Percentiles rank a stretch among this genome's conserved stretches.
These are phyloP conservation scores for Gleditsia sinensis DNA, from an alignment of 306 rosid genomes.

Conservation along the genomic window DNA sequence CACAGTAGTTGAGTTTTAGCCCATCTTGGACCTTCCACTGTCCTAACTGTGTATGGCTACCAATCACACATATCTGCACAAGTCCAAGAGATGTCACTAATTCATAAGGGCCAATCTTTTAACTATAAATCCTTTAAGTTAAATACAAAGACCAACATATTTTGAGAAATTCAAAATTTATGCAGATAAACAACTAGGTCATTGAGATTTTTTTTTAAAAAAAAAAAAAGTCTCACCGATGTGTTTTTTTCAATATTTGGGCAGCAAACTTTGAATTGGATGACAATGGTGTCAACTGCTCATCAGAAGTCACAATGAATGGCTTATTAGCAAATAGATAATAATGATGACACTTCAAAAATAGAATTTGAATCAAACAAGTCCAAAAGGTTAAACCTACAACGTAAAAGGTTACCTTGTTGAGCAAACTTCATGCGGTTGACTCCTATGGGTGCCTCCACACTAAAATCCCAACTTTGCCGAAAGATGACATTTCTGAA, in stretches of 20 bases:
- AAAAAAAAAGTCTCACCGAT: constrained; percentile 54
- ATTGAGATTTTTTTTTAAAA: neutral
- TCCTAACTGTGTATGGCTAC: constrained; percentile 75
- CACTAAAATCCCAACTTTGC: constrained; percentile 46
- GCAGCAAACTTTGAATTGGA: constrained; percentile 81
- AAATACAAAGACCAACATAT: constrained; percentile 17
- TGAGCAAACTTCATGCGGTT: constrained; percentile 45
- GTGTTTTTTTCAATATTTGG: constrained; percentile 75
- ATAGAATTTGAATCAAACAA: constrained; percentile 6
- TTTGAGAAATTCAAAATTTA: constrained; percentile 13
- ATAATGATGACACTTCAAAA: constrained; percentile 29
- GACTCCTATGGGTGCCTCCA: constrained; percentile 49
- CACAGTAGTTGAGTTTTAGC: constrained; percentile 73
- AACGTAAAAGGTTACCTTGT: constrained; percentile 54
- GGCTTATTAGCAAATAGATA: constrained; percentile 29
- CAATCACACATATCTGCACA: constrained; percentile 73
- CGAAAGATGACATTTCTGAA: constrained; percentile 77
- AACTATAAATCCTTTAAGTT: constrained; percentile 12
- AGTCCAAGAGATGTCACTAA: constrained; percentile 27
- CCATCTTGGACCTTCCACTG: constrained; percentile 74
- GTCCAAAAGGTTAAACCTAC: constrained; percentile 22
- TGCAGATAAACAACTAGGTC: constrained; percentile 28
- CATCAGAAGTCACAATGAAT: constrained; percentile 35
- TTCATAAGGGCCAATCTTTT: constrained; percentile 18
- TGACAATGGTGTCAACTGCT: constrained; percentile 54